Base-by-base conservation (phyloP, 768 basidiomycete species). In the Melanogaster broomeanus region DNA sequence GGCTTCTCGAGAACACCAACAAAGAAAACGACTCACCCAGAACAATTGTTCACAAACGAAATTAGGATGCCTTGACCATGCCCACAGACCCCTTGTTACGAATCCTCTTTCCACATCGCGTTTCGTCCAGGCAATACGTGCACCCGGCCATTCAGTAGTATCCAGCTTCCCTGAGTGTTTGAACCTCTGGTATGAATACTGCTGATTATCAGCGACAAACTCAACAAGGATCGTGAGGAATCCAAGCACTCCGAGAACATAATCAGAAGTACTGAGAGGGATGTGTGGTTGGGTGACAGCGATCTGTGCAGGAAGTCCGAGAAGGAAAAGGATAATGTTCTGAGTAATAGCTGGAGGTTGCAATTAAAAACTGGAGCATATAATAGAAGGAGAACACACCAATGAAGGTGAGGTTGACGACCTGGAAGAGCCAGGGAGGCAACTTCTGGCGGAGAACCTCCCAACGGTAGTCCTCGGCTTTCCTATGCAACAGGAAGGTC, bases 391-490 rank as follows among this genome's bases (percentile, higher is more conserved):
- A 2, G 33, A n/a, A 61, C 77, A 25, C 55, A 83, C 84, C 74
- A 27, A 94, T 86, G 73, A 93, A 93, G 12, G 77, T 76, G 13
- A 51, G 69, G 68, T 85, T 86, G 27, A 80, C 47, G n/a, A 88
- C 52, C 55, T 84, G 79, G 73, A 87, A 87, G 9, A 82, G 56
- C 69, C 74, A 74, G 2, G 65, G 45, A 13, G 83, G 80, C 4
- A 87, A 62, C 42, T 83, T 76, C 35, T 72, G 66, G 37, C 94
- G 83, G 13, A 97, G 76, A 33, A 93, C 72, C 2, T 75, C 81
- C 91, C 95, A 98, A 24, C 96, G 87, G 62, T 98, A 98, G 67
- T 97, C 94, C 68, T 96, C 93, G 22, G 90, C 90, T 24, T 80
- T 77, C 7, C 88, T 91, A 51, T 24, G 33, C 18, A 3, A 52